These are phyloP conservation scores for Trichoderma semiorbis DNA, from an alignment of 2,329 filamentous ascomycete genomes.

Conservation along the genomic window DNA sequence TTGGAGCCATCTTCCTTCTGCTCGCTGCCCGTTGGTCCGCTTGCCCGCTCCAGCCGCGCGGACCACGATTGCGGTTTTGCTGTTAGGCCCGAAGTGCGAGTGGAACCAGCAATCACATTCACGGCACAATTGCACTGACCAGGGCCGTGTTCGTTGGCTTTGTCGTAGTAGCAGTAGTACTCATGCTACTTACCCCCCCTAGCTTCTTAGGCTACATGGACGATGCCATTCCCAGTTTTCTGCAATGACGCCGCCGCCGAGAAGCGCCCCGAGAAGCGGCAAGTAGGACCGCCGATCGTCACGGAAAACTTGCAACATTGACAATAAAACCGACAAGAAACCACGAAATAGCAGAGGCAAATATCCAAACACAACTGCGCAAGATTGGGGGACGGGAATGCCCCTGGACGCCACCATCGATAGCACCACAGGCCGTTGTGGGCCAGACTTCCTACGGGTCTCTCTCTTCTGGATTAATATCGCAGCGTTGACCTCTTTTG, in stretches of 20 bases:
- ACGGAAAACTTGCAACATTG: neutral
- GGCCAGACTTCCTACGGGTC: neutral
- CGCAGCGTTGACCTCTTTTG: neutral
- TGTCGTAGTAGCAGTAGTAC: neutral
- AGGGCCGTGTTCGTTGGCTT: neutral
- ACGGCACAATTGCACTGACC: neutral
- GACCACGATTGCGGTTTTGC: neutral
- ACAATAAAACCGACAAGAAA: neutral
- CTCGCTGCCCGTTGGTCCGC: neutral
- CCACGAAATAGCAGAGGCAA: neutral
- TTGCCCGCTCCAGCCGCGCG: conserved; percentile 4
- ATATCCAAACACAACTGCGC: neutral
- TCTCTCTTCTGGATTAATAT: neutral
- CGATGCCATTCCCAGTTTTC: neutral
- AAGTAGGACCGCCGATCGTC: neutral
- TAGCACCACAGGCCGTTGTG: conserved; percentile 4
- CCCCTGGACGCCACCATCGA: conserved; percentile 10
- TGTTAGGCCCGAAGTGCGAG: conserved; percentile 16
- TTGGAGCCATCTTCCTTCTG: neutral
- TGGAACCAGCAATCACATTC: neutral
- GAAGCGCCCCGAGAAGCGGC: neutral
- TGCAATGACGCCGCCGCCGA: neutral
- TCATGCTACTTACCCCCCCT: neutral
- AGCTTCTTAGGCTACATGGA: neutral
- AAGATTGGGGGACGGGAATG: neutral